phyloP scores from a whole-genome alignment of 176 grass and related monocot species.

The Oryza punctata region DNA sequence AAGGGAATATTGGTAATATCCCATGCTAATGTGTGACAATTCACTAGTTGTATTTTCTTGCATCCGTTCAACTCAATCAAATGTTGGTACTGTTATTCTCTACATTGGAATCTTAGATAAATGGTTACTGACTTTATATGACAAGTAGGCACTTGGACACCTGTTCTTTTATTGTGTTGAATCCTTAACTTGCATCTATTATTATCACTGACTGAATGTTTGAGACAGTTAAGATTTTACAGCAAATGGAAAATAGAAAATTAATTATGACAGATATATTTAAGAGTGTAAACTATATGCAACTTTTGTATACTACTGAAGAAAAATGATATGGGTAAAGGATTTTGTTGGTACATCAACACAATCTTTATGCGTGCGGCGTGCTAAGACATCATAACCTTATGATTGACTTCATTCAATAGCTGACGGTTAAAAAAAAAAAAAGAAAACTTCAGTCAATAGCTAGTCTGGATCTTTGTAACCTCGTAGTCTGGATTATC shows the following conservation, averaged over 20 bases:
- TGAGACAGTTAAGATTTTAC: not conserved
- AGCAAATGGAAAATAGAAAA: not conserved
- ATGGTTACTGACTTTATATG: not conserved
- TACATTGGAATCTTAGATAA: not conserved
- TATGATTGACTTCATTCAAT: not conserved
- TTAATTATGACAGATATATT: not conserved
- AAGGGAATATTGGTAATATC: slow-evolving; percentile 75
- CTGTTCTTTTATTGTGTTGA: not conserved
- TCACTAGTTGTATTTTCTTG: not conserved
- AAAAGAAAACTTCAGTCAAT: not conserved
- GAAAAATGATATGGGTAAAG: no score
- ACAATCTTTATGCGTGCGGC: no score
- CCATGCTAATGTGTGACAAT: not conserved
- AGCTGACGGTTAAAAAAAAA: not conserved
- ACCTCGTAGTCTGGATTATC: not conserved
- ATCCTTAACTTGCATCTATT: not conserved
- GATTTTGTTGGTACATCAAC: no score
- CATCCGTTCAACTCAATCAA: not conserved
- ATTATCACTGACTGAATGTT: not conserved
- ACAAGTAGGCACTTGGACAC: not conserved
- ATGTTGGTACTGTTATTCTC: not conserved
- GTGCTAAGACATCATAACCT: not conserved
- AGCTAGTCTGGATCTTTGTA: not conserved
- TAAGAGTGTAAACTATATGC: not conserved
- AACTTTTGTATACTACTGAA: not conserved